Base-by-base conservation (phyloP, 2,329 filamentous ascomycete genomes). In the Pseudohalonectria lignicola region DNA sequence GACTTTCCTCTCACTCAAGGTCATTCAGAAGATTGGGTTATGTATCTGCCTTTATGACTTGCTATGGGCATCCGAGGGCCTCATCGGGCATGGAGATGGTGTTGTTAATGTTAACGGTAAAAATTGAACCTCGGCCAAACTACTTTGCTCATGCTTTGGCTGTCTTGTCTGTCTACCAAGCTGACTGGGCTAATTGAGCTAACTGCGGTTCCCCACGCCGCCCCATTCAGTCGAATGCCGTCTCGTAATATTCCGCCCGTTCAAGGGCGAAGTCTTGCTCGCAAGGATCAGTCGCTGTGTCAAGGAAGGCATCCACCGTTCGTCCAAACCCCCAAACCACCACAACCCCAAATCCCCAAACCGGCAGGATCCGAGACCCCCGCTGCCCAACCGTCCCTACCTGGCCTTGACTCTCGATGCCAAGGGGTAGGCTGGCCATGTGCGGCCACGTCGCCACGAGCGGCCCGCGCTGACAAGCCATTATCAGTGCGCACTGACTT, bases 31-130 rank as follows among this genome's bases (percentile, higher is more conserved):
- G 54, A 80, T 96, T 42, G 92, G 92, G 10, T 78, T 98, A 4
- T 95, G 87, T 54, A 82, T 98, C 49, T 90, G 85, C 54, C 76
- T 98, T 50, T 95, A 92, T 63, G 92, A 96, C 55, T 67, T 98
- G 11, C 65, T 94, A 5, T 85, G 83, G 62, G 78, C 86, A 1
- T 94, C 88, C 1, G 92, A 98, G 58, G 92, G 92, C 21, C 66
- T 95, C 19, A 94, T 98, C 48, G 88, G 90, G 20, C 86, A 95
- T 59, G 88, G 90, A 20, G 87, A 82, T 15, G 92, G 92, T 17
- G 74, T 90, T 25, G 88, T 94, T 35, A 94, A 96, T 51, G 86
- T 96, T 32, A 96, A 96, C 55, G 84, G 86, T 87, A 66, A 66
- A 41, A 62, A n/a, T n/a, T n/a, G n/a, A n/a, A n/a, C n/a, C n/a